A percentile compares a stretch with the other conserved stretches of the same genome.
These are phyloP conservation scores for Venturiaceae sp. DNA, from an alignment of 2,329 filamentous ascomycete genomes.

Conservation along the genomic window DNA sequence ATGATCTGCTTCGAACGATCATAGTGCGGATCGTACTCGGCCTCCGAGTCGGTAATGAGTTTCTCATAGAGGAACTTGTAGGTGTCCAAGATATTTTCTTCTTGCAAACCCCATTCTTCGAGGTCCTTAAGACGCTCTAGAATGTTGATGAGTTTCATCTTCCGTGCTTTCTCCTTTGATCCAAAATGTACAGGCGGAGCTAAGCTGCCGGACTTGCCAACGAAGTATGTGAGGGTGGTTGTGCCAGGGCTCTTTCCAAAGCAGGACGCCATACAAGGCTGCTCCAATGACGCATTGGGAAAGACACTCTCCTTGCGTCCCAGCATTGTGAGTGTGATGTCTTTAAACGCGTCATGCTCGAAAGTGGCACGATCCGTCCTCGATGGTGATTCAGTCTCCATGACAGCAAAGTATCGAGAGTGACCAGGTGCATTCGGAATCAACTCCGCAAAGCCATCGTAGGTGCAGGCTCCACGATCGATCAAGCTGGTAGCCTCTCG, in stretches of 20 bases:
- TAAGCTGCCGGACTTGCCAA: slow-evolving; percentile 46
- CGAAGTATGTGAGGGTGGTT: slow-evolving; percentile 62
- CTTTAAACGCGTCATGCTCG: slow-evolving; percentile 23
- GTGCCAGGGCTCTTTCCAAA: slow-evolving; percentile 60
- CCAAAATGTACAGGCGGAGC: slow-evolving; percentile 50
- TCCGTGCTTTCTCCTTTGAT: slow-evolving; percentile 47
- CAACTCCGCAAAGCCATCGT: slow-evolving; percentile 27
- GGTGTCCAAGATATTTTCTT: slow-evolving; percentile 28
- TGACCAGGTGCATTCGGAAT: slow-evolving; percentile 26
- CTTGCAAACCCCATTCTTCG: slow-evolving; percentile 29
- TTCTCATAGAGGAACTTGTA: slow-evolving; percentile 56
- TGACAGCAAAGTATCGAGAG: slow-evolving; percentile 28
- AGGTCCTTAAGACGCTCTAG: slow-evolving; percentile 32
- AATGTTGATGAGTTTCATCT: slow-evolving; percentile 44
- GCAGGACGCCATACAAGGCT: slow-evolving; percentile 60
- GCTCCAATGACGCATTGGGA: slow-evolving; percentile 65
- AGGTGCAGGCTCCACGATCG: slow-evolving; percentile 26
- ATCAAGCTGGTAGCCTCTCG: slow-evolving; percentile 27
- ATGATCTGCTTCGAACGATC: slow-evolving; percentile 62
- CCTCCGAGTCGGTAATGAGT: slow-evolving; percentile 59
- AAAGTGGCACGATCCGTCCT: slow-evolving; percentile 27
- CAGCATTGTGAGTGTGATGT: slow-evolving; percentile 27
- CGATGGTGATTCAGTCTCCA: slow-evolving; percentile 25
- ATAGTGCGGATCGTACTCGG: slow-evolving; percentile 46
- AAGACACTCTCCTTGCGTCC: slow-evolving; percentile 23